Percentiles rank a stretch among this genome's conserved stretches.
These are phyloP conservation scores for Ramalina peruviana DNA, from an alignment of 495 filamentous ascomycete genomes.

Conservation along the genomic window DNA sequence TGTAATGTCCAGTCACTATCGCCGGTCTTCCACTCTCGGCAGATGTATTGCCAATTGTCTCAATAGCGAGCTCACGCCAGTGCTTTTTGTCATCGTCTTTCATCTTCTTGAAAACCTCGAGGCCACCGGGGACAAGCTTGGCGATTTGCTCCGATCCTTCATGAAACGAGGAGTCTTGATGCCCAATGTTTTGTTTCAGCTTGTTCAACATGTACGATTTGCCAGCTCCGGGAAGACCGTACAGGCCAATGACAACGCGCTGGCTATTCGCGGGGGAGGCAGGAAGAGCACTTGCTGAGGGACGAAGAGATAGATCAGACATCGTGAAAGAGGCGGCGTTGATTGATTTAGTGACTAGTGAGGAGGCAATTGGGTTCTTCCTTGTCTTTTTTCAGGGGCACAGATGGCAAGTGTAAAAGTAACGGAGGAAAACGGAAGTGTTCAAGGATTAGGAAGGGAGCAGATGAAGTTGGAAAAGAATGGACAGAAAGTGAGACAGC, in stretches of 20 bases:
- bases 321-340: no score
- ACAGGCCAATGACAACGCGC: conserved; percentile 41
- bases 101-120: conserved; percentile 35
- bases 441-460: no score
- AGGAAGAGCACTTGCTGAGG: no score
- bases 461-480: no score
- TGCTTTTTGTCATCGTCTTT: conserved; percentile 24
- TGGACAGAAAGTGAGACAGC: no score
- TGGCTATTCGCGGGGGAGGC: conserved; percentile 15
- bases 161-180: conserved; percentile 28
- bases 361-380: no score
- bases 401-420: no score
- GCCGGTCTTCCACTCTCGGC: conserved; percentile 22
- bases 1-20: conserved; percentile 46
- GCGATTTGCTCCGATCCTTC: conserved; percentile 27
- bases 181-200: conserved; percentile 26
- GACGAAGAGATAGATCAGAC: no score
- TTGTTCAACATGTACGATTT: conserved; percentile 38
- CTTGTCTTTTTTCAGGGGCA: no score
- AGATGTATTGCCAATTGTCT: conserved; percentile 29
- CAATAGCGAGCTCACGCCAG: conserved; percentile 36
- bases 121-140: conserved; percentile 33
- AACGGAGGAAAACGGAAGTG: no score
- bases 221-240: conserved; percentile 47
- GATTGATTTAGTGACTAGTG: no score